Conservation (phyloP, 1,284 basidiomycete species). For the Cutaneotrichosporon cutaneum region DNA sequence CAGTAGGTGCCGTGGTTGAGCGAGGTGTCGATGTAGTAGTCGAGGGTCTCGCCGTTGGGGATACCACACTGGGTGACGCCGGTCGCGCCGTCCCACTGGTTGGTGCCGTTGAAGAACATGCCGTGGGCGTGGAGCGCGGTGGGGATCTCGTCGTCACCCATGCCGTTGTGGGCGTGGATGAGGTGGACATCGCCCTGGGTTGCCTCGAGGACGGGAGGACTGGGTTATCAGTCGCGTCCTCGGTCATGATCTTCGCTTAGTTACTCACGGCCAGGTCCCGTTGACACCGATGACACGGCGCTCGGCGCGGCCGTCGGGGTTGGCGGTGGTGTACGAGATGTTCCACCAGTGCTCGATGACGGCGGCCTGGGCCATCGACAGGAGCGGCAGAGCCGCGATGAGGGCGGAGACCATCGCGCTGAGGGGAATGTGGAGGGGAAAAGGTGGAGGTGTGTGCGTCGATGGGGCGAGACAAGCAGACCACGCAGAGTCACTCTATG, state of each 20-base stretch:
- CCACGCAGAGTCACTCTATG: background rate
- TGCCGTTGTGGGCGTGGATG: slow-evolving; percentile 70
- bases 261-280: slow-evolving; percentile 80
- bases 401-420: slow-evolving; percentile 20
- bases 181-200: slow-evolving; percentile 63
- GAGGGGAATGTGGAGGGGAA: background rate
- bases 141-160: slow-evolving; percentile 62
- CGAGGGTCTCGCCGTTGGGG: slow-evolving; percentile 69
- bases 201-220: slow-evolving; percentile 76
- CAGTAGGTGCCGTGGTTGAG: slow-evolving; percentile 72
- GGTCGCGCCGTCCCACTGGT: slow-evolving; percentile 84
- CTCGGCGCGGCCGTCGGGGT: slow-evolving; percentile 55
- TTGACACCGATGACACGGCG: slow-evolving; percentile 83
- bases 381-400: slow-evolving; percentile 26
- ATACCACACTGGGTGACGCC: slow-evolving; percentile 85
- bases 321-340: slow-evolving; percentile 51
- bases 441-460: background rate
- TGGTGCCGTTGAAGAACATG: slow-evolving; percentile 83
- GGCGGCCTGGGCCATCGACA: slow-evolving; percentile 36
- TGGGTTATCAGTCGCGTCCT: slow-evolving; percentile 40
- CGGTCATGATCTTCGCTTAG: background rate
- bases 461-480: background rate
- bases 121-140: slow-evolving; percentile 73
- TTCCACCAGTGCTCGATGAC: slow-evolving; percentile 53
- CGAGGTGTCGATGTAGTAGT: slow-evolving; percentile 73